Percentiles rank a stretch among this genome's conserved stretches.
Conservation (phyloP, 73 alveolate species). For the Symbiodinium natans region DNA sequence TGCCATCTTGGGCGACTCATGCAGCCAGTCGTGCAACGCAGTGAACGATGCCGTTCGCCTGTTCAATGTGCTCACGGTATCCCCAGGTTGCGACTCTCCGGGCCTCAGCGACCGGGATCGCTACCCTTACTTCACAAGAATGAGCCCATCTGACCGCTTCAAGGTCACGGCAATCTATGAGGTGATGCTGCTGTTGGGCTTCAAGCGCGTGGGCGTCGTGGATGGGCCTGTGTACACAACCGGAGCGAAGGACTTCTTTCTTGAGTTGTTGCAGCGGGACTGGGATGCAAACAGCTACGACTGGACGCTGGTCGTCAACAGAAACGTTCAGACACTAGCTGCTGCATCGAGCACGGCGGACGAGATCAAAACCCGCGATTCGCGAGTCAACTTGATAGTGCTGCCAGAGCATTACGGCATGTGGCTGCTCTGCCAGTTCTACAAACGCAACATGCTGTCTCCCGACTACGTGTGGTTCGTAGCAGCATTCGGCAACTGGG, state of each 20-base stretch:
- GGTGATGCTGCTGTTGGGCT: neutral
- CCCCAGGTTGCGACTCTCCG: conserved; percentile 14
- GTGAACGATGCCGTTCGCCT: neutral
- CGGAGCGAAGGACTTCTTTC: neutral
- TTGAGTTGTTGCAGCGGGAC: neutral
- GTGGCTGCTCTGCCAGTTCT: neutral
- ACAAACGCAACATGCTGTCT: neutral
- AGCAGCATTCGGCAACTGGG: neutral
- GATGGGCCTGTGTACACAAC: neutral
- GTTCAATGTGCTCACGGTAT: neutral
- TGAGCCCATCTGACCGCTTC: conserved; percentile 5
- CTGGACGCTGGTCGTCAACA: neutral
- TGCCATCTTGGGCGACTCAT: neutral
- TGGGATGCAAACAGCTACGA: neutral
- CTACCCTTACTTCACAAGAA: neutral
- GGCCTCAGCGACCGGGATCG: conserved; percentile 7
- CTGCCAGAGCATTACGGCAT: neutral
- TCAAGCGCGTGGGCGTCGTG: neutral
- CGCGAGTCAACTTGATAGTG: neutral
- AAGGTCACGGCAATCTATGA: neutral
- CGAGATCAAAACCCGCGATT: neutral
- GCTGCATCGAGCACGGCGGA: neutral
- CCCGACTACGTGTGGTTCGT: neutral
- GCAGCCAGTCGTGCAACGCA: neutral
- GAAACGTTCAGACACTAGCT: neutral